phyloP scores from a whole-genome alignment of 345 rosid species.

The Rubroshorea leprosula region DNA sequence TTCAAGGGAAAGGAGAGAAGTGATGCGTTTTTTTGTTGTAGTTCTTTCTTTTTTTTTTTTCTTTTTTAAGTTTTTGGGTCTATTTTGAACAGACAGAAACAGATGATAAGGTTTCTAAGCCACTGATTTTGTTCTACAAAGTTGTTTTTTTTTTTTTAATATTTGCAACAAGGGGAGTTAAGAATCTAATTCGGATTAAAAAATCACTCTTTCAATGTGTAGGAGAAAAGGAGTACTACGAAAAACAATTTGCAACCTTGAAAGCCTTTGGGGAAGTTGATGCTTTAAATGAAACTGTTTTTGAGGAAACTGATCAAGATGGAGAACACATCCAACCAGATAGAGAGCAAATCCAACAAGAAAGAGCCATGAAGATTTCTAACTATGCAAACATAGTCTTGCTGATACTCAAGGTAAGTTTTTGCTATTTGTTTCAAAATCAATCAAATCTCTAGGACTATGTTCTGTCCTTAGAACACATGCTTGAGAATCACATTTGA shows the following conservation, averaged over 20 bases:
- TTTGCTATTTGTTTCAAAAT: neutral
- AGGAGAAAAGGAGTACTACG: constrained; percentile 77
- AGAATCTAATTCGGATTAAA: neutral
- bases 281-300: constrained; percentile 22
- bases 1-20: too few relatives aligned
- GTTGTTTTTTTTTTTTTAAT: neutral
- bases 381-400: constrained; percentile 70
- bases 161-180: too few relatives aligned
- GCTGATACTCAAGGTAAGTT: constrained; percentile 60
- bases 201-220: neutral
- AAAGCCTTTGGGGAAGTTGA: constrained; percentile 83
- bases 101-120: too few relatives aligned
- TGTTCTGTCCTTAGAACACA: too few relatives aligned
- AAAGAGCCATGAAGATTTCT: constrained; percentile 73
- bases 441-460: neutral
- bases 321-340: too few relatives aligned
- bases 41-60: too few relatives aligned
- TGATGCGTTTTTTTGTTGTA: too few relatives aligned
- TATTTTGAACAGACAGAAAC: too few relatives aligned
- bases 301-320: constrained; percentile 23
- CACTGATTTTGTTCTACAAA: too few relatives aligned
- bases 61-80: too few relatives aligned
- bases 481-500: too few relatives aligned
- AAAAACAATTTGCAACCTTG: constrained; percentile 60
- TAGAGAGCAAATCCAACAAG: constrained; percentile 48